These are phyloP conservation scores for Dalbergia cochinchinensis DNA, from an alignment of 306 rosid genomes.

Conservation along the genomic window DNA sequence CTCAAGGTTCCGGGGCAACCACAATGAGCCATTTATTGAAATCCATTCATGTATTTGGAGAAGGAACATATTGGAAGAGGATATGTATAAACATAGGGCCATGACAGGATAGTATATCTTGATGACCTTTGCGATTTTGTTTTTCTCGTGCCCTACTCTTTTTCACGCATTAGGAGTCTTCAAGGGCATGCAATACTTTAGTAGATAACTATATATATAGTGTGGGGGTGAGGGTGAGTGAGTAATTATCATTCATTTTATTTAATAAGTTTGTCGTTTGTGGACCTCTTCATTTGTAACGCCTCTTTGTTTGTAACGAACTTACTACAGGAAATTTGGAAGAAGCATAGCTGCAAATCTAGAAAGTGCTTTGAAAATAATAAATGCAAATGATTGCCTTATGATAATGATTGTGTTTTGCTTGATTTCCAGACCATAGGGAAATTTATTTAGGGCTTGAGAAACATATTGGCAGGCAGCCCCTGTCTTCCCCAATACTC, in stretches of 20 bases:
- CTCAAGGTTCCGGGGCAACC: too few species aligned
- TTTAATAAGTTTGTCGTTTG: neutral
- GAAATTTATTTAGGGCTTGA: neutral
- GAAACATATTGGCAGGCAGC: constrained; percentile 1
- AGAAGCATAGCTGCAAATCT: constrained; percentile 5
- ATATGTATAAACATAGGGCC: neutral
- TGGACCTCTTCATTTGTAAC: neutral
- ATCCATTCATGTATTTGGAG: neutral
- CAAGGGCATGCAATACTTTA: constrained; percentile 14
- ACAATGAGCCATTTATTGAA: constrained; percentile 2
- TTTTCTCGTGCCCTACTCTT: neutral
- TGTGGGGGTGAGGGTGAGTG: constrained; percentile 11
- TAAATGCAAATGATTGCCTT: constrained; percentile 13
- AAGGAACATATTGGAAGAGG: neutral
- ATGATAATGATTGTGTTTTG: neutral
- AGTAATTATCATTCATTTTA: constrained; percentile 5
- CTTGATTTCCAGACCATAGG: neutral
- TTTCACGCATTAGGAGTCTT: neutral
- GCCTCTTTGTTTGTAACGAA: neutral
- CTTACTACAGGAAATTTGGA: constrained; percentile 1
- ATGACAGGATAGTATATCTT: neutral
- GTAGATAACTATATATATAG: constrained; percentile 6
- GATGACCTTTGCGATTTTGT: constrained; percentile 23
- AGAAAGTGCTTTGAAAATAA: constrained; percentile 4
- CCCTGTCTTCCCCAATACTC: neutral